Evolutionary conservation across 495 filamentous ascomycete genomes (phyloP), one percentile per base, ranked within the genome.

Genomic region (Hypoxylon cercidicola): DNA sequence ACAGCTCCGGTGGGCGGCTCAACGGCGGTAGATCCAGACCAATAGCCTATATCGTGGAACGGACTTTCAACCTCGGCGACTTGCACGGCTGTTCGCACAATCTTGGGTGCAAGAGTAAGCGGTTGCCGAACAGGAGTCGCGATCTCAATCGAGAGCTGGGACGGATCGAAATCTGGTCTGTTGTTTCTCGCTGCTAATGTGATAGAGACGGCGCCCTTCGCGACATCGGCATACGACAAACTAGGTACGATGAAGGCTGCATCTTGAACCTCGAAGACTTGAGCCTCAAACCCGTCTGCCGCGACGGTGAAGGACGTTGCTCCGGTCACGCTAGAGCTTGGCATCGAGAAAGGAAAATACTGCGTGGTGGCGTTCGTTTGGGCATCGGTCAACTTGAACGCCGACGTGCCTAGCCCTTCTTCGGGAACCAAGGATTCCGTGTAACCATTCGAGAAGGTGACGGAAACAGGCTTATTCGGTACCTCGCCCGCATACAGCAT

Each of bases 101-200:
- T 64, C 30, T 70, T 67, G 1, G 75, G 73, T 21, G 69, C 67
- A n/a, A 74, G 62, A 4, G 75, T 77, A 30, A 71, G 58, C 15
- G 61, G 62, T 34, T 77, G 75, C 40, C 41, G 34, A 4, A 72
- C 40, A 18, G 75, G 73, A 4, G 55, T 62, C 30, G 59, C 44
- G 35, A 75, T 30, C 13, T 51, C 46, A 5, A 74, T 62, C 5
- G 45, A 62, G 28, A 69, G 55, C 9, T 50, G 44, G 2, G 54
- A 62, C n/a, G 41, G 15, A 18, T 63, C 47, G 21, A 60, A 60
- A 30, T 32, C 32, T 12, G 49, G 12, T 30, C 30, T 18, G 13
- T 56, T 45, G 20, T 15, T 54, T 21, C 55, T 66, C 6, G 53
- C 58, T 6, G 71, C 74, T 15, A 75, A 45, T 0, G 68, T 74